These are phyloP conservation scores for Ogataea naganishii DNA, from an alignment of 805 yeast genomes.

Conservation along the genomic window DNA sequence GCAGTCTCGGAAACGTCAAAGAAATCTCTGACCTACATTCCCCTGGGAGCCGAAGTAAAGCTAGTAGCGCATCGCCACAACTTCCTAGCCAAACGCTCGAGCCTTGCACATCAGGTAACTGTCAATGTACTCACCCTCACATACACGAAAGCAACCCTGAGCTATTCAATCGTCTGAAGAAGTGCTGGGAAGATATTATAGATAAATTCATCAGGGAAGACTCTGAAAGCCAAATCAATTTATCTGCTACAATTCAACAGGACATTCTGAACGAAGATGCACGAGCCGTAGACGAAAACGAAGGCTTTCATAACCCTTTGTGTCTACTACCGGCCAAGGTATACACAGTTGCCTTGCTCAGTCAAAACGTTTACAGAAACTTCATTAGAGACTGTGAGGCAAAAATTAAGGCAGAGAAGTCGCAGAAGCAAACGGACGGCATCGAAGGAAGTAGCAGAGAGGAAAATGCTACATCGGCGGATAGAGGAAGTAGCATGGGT, in stretches of 20 bases:
- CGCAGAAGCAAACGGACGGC: too few species aligned
- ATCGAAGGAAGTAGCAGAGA: too few species aligned
- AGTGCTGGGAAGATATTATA: slow-evolving; percentile 24
- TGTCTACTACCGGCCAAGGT: slow-evolving; percentile 10
- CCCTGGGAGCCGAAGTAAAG: neutral
- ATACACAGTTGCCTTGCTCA: slow-evolving; percentile 9
- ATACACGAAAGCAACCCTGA: too few species aligned
- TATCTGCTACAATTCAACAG: slow-evolving; percentile 30
- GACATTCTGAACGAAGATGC: slow-evolving; percentile 18
- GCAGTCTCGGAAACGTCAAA: too few species aligned
- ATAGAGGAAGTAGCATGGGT: too few species aligned
- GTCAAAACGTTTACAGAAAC: slow-evolving; percentile 13
- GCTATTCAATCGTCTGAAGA: too few species aligned
- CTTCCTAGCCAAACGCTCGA: too few species aligned
- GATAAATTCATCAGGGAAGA: slow-evolving; percentile 30
- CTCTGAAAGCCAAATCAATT: slow-evolving; percentile 40
- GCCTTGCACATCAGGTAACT: too few species aligned
- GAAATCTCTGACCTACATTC: too few species aligned
- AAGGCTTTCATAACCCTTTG: slow-evolving; percentile 11
- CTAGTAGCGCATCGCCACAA: neutral
- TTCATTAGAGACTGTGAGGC: slow-evolving; percentile 9
- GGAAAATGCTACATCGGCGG: too few species aligned
- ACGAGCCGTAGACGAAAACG: neutral
- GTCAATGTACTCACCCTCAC: too few species aligned
- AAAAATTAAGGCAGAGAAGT: slow-evolving; percentile 3